Evolutionary conservation across 139 green algal genomes (phyloP).

Genomic region (Micractinium sp.): DNA sequence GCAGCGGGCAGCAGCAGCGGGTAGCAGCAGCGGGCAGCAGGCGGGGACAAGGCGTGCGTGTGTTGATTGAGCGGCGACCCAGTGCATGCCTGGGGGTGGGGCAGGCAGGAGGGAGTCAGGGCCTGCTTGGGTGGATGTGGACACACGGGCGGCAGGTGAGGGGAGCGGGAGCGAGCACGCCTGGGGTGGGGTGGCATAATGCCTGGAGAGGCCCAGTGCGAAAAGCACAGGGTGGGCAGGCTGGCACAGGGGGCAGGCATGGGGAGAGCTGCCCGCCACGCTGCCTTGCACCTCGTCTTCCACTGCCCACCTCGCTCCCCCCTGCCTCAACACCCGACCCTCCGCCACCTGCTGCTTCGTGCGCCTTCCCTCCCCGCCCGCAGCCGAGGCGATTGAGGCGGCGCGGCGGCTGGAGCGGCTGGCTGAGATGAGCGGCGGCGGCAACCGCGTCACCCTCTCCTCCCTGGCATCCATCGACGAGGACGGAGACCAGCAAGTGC

Average conservation of each 20-base stretch:
- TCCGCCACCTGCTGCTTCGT: background rate
- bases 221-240: too few relatives aligned
- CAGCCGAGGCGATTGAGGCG: constrained; percentile 43
- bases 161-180: too few relatives aligned
- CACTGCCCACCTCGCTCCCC: background rate
- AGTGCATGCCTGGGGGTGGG: background rate
- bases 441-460: constrained; percentile 88
- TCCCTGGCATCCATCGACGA: constrained; percentile 84
- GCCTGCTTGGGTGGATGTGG: too few relatives aligned
- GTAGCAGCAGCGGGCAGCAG: too few relatives aligned
- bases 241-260: too few relatives aligned
- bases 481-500: constrained; percentile 48
- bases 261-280: too few relatives aligned
- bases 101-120: background rate
- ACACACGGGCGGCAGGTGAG: too few relatives aligned
- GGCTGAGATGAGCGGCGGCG: constrained; percentile 60
- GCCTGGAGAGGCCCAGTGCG: too few relatives aligned
- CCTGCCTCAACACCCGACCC: background rate
- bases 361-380: background rate
- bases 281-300: background rate
- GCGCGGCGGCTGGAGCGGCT: constrained; percentile 64
- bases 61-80: background rate
- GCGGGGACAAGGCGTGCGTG: background rate
- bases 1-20: too few relatives aligned
- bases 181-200: too few relatives aligned